These are phyloP conservation scores for Trichoderma sp. DNA, from an alignment of 2,329 filamentous ascomycete genomes.

Conservation along the genomic window DNA sequence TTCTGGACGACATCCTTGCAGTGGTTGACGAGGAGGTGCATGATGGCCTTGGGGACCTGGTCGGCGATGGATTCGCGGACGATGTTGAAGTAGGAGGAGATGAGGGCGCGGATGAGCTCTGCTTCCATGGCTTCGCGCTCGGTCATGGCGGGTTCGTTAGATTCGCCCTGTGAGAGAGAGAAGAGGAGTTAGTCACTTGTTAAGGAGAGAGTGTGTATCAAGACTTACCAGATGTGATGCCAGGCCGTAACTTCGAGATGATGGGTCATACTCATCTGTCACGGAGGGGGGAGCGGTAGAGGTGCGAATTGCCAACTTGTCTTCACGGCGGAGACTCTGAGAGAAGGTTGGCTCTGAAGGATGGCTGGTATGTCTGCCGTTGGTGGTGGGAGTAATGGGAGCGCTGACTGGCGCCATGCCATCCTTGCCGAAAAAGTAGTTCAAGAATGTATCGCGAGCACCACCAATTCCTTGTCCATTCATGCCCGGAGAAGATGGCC, in stretches of 20 bases:
- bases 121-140: slow-evolving; percentile 97
- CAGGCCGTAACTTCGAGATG: slow-evolving; percentile 38
- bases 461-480: slow-evolving; percentile 58
- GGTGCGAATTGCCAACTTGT: slow-evolving; percentile 53
- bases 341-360: slow-evolving; percentile 76
- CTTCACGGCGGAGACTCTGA: slow-evolving; percentile 75
- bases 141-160: slow-evolving; percentile 80
- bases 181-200: slow-evolving; percentile 23
- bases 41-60: slow-evolving; percentile 96
- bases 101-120: slow-evolving; percentile 91
- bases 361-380: slow-evolving; percentile 70
- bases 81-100: slow-evolving; percentile 98
- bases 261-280: slow-evolving; percentile 45
- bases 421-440: slow-evolving; percentile 99
- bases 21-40: slow-evolving; percentile 98
- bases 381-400: slow-evolving; percentile 33
- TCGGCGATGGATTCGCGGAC: slow-evolving; percentile 98
- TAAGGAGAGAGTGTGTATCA: neutral
- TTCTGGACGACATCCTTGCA: slow-evolving; percentile 98
- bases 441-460: slow-evolving; percentile 87
- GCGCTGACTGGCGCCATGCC: slow-evolving; percentile 48
- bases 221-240: slow-evolving; percentile 60
- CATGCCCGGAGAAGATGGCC: slow-evolving; percentile 50
- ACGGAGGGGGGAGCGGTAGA: slow-evolving; percentile 44
- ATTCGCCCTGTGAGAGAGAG: slow-evolving; percentile 44